Evolutionary conservation across 495 filamentous ascomycete species (phyloP).

Genomic region (Penicillium subrubescens): DNA sequence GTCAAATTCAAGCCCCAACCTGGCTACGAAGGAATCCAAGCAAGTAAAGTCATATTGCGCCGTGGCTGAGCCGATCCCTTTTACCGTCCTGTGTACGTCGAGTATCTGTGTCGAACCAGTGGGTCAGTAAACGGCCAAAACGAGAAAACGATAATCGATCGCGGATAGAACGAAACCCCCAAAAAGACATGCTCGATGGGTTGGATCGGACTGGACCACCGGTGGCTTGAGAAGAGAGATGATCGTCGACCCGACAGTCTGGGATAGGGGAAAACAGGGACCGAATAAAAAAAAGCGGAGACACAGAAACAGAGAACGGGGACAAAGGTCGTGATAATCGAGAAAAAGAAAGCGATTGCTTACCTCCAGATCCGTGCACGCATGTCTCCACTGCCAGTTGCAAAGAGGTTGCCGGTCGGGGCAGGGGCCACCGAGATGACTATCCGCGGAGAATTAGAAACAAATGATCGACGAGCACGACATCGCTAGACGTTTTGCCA

Average conservation of each 20-base stretch:
- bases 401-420: slow-evolving; percentile 76
- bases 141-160: not conserved
- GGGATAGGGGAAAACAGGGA: slow-evolving; percentile 1
- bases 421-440: slow-evolving; percentile 89
- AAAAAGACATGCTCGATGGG: not conserved
- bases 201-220: not conserved
- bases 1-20: slow-evolving; percentile 24
- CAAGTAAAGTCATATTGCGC: slow-evolving; percentile 39
- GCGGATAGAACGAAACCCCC: not conserved
- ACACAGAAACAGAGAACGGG: not conserved
- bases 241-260: not conserved
- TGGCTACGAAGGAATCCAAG: slow-evolving; percentile 25
- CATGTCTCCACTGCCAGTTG: slow-evolving; percentile 90
- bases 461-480: not conserved
- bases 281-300: not conserved
- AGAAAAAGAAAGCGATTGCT: slow-evolving; percentile 21
- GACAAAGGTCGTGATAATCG: not conserved
- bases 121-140: slow-evolving; percentile 3
- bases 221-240: not conserved
- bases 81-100: slow-evolving; percentile 49
- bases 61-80: slow-evolving; percentile 39
- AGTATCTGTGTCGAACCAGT: slow-evolving; percentile 37
- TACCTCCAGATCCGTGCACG: slow-evolving; percentile 88
- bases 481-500: not conserved
- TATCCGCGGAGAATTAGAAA: slow-evolving; percentile 29